Conservation (phyloP, 108 stramenopile species). For the Discostella stelligeroides region DNA sequence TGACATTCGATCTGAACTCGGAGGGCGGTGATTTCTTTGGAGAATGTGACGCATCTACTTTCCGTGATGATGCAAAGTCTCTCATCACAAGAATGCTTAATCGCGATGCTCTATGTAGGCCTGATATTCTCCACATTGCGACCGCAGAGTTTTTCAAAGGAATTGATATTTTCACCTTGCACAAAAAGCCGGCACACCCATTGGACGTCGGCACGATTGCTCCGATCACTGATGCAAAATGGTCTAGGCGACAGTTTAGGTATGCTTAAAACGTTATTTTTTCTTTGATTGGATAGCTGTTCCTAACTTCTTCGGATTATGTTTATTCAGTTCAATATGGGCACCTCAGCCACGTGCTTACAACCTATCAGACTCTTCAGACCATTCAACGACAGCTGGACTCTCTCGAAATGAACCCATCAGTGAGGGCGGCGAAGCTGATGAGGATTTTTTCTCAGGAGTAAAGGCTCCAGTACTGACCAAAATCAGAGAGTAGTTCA, state of each 20-base stretch:
- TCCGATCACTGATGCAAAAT: conserved; percentile 72
- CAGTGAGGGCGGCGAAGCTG: conserved; percentile 64
- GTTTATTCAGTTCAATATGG: conserved; percentile 72
- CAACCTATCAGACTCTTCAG: conserved; percentile 39
- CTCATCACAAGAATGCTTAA: conserved; percentile 59
- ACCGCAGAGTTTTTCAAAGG: conserved; percentile 66
- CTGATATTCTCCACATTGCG: conserved; percentile 60
- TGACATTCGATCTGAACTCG: conserved; percentile 70
- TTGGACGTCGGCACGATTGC: conserved; percentile 73
- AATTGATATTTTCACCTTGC: conserved; percentile 61
- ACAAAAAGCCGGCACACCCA: conserved; percentile 55
- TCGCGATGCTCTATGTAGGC: conserved; percentile 48
- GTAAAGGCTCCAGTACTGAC: conserved; percentile 29
- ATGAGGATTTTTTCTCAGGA: conserved; percentile 13
- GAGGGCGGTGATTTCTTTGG: conserved; percentile 55
- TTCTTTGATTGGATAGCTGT: not conserved
- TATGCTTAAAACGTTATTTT: not conserved
- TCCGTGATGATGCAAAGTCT: conserved; percentile 47
- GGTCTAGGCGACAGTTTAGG: conserved; percentile 78
- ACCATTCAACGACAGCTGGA: not conserved
- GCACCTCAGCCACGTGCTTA: conserved; percentile 84
- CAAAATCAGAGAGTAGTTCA: conserved; percentile 37
- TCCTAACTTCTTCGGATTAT: not conserved
- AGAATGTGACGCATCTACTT: conserved; percentile 34
- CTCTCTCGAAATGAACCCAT: conserved; percentile 25